Conservation (phyloP, 1,284 basidiomycete genomes). For the Puccinia horiana region DNA sequence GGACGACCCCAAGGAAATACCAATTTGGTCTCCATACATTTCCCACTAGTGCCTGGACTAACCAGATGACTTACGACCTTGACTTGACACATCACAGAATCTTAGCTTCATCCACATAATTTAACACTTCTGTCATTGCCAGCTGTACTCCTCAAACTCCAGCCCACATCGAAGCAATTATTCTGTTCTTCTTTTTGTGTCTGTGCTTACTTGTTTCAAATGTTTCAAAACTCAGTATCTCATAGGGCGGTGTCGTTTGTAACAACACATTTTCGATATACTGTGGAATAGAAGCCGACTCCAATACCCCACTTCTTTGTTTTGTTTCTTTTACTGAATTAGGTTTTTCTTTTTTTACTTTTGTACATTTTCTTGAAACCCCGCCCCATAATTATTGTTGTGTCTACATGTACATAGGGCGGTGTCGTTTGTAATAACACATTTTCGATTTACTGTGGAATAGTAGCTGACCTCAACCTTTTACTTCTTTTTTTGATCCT, state of each 20-base stretch:
- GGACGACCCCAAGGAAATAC: slow-evolving; percentile 4
- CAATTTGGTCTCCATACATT: slow-evolving; percentile 11
- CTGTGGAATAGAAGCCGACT: background rate
- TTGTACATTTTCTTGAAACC: too few relatives aligned
- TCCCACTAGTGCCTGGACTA: background rate
- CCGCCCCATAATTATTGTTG: too few relatives aligned
- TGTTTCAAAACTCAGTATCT: background rate
- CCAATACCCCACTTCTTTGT: too few relatives aligned
- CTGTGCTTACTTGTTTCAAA: background rate
- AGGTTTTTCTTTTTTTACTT: too few relatives aligned
- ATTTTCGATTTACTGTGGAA: background rate
- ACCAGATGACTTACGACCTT: background rate
- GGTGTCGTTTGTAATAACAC: background rate
- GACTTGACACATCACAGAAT: background rate
- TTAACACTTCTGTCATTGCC: background rate
- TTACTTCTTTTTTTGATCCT: too few relatives aligned
- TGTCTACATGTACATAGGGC: too few relatives aligned
- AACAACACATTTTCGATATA: background rate
- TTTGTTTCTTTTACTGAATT: too few relatives aligned
- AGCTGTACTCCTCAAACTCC: background rate
- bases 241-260: background rate
- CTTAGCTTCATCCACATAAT: background rate
- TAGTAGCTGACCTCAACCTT: background rate
- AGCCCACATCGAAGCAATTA: background rate
- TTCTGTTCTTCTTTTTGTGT: background rate